Conservation (phyloP, 1,139 yeast genomes). For the Nakaseomyces kungkrabaensis region DNA sequence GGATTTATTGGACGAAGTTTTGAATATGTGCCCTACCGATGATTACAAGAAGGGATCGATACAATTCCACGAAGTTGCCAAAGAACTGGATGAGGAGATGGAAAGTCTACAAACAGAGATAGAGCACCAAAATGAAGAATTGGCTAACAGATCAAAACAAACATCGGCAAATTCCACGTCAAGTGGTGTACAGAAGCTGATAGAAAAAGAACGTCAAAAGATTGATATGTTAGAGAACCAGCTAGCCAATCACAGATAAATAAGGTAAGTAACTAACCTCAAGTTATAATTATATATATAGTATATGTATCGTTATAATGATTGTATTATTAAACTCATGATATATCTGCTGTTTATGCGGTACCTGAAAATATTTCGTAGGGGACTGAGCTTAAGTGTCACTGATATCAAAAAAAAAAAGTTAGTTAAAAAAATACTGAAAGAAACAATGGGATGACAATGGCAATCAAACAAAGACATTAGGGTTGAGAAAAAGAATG, state of each 20-base stretch:
- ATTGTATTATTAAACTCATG: too few species aligned
- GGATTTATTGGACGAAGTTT: constrained; percentile 22
- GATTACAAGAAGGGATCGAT: constrained; percentile 20
- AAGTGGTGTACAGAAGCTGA: constrained; percentile 14
- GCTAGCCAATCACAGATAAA: constrained; percentile 4
- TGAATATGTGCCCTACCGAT: constrained; percentile 24
- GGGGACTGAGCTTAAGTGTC: too few species aligned
- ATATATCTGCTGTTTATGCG: too few species aligned
- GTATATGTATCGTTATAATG: too few species aligned
- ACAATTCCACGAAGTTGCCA: constrained; percentile 11
- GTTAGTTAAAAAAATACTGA: too few species aligned
- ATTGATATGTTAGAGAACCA: constrained; percentile 16
- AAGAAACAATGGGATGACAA: too few species aligned
- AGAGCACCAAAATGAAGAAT: constrained; percentile 19
- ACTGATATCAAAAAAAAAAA: too few species aligned
- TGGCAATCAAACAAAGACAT: too few species aligned
- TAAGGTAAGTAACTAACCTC: neutral
- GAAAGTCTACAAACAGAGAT: constrained; percentile 14
- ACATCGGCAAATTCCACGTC: constrained; percentile 9
- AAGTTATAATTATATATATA: too few species aligned
- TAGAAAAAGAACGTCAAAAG: constrained; percentile 23
- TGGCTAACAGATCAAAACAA: constrained; percentile 10
- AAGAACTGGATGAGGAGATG: constrained; percentile 14
- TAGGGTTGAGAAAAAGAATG: neutral
- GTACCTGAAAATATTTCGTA: too few species aligned